Evolutionary conservation across 768 basidiomycete species (phyloP).

Genomic region (Paxillus ammoniavirescens): DNA sequence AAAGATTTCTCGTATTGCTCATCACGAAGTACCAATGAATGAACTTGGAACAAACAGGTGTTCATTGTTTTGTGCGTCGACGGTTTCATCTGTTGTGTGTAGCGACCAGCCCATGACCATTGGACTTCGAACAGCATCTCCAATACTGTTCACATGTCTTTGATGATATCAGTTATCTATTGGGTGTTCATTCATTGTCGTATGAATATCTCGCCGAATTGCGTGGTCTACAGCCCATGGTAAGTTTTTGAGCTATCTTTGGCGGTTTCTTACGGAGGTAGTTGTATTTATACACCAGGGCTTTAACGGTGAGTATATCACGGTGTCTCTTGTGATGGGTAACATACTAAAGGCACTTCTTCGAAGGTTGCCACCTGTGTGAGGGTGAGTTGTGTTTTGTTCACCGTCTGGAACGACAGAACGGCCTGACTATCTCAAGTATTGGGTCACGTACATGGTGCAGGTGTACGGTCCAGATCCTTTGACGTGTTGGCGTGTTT

Average conservation of each 20-base stretch:
- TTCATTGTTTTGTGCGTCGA: slow-evolving; percentile 4
- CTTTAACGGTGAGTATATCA: not conserved
- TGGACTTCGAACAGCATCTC: not conserved
- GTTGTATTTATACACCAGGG: not conserved
- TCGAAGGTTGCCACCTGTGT: not conserved
- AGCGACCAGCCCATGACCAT: not conserved
- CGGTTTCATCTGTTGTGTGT: not conserved
- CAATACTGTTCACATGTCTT: slow-evolving; percentile 1
- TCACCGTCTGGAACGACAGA: not conserved
- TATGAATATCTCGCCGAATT: not conserved
- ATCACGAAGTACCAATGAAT: not conserved
- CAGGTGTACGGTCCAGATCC: slow-evolving; percentile 7
- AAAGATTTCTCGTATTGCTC: not conserved
- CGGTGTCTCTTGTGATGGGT: not conserved
- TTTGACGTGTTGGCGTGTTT: not conserved
- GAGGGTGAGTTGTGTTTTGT: slow-evolving; percentile 1
- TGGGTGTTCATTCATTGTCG: slow-evolving; percentile 1
- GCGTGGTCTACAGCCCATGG: not conserved
- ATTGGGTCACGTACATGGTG: slow-evolving; percentile 12
- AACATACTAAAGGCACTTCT: not conserved
- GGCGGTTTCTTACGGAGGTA: no score
- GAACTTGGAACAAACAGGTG: slow-evolving; percentile 1
- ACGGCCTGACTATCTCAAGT: slow-evolving; percentile 2
- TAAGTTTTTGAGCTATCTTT: no score
- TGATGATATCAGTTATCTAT: not conserved